These are phyloP conservation scores for Kitagawia praeruptora DNA, from an alignment of 129 eudicot species.

Conservation along the genomic window DNA sequence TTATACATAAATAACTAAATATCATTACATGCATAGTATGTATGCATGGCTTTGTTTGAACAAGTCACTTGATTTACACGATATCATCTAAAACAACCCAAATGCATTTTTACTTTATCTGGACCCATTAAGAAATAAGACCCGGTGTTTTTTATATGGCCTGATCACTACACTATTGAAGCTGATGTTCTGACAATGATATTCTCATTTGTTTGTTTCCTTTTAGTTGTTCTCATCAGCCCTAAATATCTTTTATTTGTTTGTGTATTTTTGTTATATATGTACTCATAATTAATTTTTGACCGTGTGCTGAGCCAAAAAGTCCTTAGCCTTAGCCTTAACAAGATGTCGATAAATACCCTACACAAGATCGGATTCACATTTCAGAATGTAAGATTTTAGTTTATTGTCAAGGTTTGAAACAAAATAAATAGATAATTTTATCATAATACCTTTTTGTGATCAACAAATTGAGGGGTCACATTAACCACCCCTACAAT, in stretches of 20 bases:
- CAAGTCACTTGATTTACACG: constrained; percentile 34
- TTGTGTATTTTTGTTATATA: background rate
- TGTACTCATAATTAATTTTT: background rate
- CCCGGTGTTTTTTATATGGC: constrained; percentile 25
- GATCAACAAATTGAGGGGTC: no score
- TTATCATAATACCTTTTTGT: no score
- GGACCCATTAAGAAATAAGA: constrained; percentile 14
- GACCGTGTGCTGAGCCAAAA: no score
- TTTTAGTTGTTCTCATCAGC: background rate
- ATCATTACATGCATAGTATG: background rate
- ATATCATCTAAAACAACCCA: constrained; percentile 14
- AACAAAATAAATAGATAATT: no score
- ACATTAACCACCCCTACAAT: no score
- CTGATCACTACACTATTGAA: constrained; percentile 13
- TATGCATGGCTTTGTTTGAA: background rate
- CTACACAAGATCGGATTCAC: no score
- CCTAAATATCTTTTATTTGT: background rate
- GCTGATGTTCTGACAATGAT: constrained; percentile 11
- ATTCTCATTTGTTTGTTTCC: constrained; percentile 7
- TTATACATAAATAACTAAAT: no score
- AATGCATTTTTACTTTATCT: background rate
- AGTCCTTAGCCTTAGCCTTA: no score
- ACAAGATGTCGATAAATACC: no score
- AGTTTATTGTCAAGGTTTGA: no score
- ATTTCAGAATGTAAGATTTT: no score